phyloP scores from a whole-genome alignment of 768 basidiomycete genomes.

The Boletales sp. region DNA sequence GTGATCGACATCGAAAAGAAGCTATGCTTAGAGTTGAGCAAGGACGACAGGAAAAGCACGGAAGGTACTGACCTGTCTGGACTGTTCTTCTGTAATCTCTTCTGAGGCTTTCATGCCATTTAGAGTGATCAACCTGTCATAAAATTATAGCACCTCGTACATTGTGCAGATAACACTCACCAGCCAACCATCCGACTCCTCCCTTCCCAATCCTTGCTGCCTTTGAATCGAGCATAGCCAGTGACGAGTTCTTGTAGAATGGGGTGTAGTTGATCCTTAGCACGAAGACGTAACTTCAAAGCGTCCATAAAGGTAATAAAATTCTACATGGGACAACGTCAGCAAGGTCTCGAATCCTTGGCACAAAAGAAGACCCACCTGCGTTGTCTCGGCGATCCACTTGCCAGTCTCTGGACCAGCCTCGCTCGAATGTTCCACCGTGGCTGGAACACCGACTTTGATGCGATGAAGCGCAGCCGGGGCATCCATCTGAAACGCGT shows the following conservation, averaged over 20 bases:
- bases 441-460: conserved; percentile 92
- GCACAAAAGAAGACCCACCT: conserved; percentile 45
- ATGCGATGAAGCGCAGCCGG: conserved; percentile 90
- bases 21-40: conserved; percentile 36
- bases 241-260: conserved; percentile 94
- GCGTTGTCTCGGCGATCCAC: conserved; percentile 97
- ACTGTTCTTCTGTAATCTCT: conserved; percentile 93
- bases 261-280: conserved; percentile 96
- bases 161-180: conserved; percentile 40
- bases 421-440: conserved; percentile 92
- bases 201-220: conserved; percentile 95
- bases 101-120: conserved; percentile 98
- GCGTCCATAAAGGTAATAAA: conserved; percentile 99
- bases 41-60: background rate
- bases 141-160: background rate
- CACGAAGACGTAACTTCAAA: conserved; percentile 85
- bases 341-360: background rate
- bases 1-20: conserved; percentile 95
- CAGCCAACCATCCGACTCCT: conserved; percentile 87
- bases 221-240: conserved; percentile 91
- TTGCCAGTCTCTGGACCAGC: conserved; percentile 91
- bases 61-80: conserved; percentile 64
- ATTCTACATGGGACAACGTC: conserved; percentile 46
- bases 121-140: conserved; percentile 82
- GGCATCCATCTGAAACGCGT: conserved; percentile 71